Evolutionary conservation across 164 flowering plant genomes (phyloP).

Genomic region (Magnolia officinalis): DNA sequence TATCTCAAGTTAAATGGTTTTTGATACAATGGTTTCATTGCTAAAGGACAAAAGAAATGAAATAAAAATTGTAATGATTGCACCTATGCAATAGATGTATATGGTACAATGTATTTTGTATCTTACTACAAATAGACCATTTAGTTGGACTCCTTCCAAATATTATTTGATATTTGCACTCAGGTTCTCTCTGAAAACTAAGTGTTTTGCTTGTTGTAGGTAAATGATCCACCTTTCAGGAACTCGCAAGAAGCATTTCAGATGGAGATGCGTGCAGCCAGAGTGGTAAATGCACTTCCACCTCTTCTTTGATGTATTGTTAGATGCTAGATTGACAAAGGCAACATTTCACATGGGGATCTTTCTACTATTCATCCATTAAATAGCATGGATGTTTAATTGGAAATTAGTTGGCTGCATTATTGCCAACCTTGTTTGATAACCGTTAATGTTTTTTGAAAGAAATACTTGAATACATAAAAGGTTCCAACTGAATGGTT

Average conservation of each 20-base stretch:
- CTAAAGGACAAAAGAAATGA: no score
- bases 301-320: not conserved
- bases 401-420: not conserved
- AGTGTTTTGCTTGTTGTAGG: conserved; percentile 37
- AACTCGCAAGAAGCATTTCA: conserved; percentile 92
- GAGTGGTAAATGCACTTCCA: conserved; percentile 49
- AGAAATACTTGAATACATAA: no score
- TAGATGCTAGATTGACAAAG: not conserved
- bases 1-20: no score
- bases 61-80: no score
- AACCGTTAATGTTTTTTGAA: no score
- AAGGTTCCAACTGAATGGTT: no score
- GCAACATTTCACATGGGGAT: not conserved
- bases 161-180: not conserved
- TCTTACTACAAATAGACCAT: no score
- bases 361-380: not conserved
- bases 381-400: not conserved
- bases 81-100: no score
- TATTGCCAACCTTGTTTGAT: no score
- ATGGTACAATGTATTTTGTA: no score
- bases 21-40: no score
- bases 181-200: not conserved
- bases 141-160: not conserved
- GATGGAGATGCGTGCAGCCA: conserved; percentile 95
- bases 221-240: conserved; percentile 76